Percentiles rank a stretch among this genome's conserved stretches.
phyloP scores from a whole-genome alignment of 495 filamentous ascomycete genomes.

The Penicillium desertorum region DNA sequence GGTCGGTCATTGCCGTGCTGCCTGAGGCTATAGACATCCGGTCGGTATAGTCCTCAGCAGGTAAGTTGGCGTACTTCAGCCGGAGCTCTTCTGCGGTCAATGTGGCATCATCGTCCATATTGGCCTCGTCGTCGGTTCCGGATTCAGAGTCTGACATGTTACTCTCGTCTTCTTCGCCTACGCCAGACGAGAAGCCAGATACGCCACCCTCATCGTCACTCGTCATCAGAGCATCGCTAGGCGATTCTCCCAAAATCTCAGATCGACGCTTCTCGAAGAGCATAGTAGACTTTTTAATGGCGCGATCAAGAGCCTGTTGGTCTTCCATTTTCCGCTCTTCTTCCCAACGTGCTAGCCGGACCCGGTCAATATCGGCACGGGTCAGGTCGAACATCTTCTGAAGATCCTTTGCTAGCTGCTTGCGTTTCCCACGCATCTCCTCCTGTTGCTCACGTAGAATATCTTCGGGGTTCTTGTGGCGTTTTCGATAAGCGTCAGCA shows the following conservation, averaged over 20 bases:
- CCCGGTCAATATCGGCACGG: conserved; percentile 68
- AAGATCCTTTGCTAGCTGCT: conserved; percentile 66
- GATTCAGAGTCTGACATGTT: conserved; percentile 64
- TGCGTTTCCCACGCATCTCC: conserved; percentile 58
- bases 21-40: conserved; percentile 31
- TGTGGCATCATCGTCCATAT: conserved; percentile 65
- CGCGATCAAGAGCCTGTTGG: conserved; percentile 78
- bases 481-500: conserved; percentile 48
- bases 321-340: conserved; percentile 78
- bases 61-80: conserved; percentile 74
- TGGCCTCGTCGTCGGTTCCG: conserved; percentile 44
- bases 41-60: conserved; percentile 31
- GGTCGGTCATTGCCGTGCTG: conserved; percentile 17
- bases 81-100: conserved; percentile 78
- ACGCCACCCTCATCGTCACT: conserved; percentile 51
- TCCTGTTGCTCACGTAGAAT: conserved; percentile 51
- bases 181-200: conserved; percentile 40
- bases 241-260: conserved; percentile 49
- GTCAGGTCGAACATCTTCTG: conserved; percentile 78
- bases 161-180: conserved; percentile 56
- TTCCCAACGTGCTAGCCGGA: conserved; percentile 74
- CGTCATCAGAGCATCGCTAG: conserved; percentile 42
- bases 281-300: conserved; percentile 67
- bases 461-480: conserved; percentile 46
- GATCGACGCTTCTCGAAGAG: conserved; percentile 55